These are phyloP conservation scores for Xylaria nigripes DNA, from an alignment of 495 filamentous ascomycete species.

Conservation along the genomic window DNA sequence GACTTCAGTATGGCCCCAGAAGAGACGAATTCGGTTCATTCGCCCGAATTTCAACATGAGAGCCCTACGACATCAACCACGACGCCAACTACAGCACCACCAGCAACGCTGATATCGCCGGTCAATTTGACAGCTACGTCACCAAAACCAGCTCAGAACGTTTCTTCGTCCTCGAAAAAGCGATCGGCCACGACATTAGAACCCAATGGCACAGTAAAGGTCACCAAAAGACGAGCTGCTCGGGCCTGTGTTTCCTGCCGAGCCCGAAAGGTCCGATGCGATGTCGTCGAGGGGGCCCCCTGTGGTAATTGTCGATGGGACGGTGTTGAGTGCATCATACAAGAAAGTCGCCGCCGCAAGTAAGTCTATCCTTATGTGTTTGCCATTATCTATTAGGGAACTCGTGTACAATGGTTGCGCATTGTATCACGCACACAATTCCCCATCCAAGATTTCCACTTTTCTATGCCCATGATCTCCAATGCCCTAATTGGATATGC, in stretches of 20 bases:
- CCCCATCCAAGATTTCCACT: background rate
- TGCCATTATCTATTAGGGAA: background rate
- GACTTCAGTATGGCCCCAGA: slow-evolving; percentile 19
- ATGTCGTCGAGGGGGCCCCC: slow-evolving; percentile 80
- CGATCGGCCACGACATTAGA: slow-evolving; percentile 22
- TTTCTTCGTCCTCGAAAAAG: slow-evolving; percentile 27
- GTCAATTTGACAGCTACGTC: slow-evolving; percentile 4
- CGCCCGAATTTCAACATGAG: slow-evolving; percentile 17
- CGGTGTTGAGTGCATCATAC: slow-evolving; percentile 79
- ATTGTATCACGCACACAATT: slow-evolving; percentile 20
- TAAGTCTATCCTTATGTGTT: slow-evolving; percentile 35
- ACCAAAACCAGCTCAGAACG: slow-evolving; percentile 14
- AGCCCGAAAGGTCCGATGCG: slow-evolving; percentile 85
- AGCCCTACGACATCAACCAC: slow-evolving; percentile 9
- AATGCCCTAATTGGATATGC: background rate
- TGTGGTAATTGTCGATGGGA: slow-evolving; percentile 88
- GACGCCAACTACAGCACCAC: slow-evolving; percentile 1
- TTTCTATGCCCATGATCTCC: background rate
- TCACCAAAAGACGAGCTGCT: slow-evolving; percentile 68
- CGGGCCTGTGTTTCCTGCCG: slow-evolving; percentile 84
- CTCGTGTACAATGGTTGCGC: background rate
- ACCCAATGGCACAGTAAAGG: slow-evolving; percentile 26
- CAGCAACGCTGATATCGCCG: background rate
- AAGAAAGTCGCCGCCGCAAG: slow-evolving; percentile 87
- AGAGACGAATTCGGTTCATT: slow-evolving; percentile 15